phyloP scores from a whole-genome alignment of 139 green algal genomes.

The Ostreobium quekettii region DNA sequence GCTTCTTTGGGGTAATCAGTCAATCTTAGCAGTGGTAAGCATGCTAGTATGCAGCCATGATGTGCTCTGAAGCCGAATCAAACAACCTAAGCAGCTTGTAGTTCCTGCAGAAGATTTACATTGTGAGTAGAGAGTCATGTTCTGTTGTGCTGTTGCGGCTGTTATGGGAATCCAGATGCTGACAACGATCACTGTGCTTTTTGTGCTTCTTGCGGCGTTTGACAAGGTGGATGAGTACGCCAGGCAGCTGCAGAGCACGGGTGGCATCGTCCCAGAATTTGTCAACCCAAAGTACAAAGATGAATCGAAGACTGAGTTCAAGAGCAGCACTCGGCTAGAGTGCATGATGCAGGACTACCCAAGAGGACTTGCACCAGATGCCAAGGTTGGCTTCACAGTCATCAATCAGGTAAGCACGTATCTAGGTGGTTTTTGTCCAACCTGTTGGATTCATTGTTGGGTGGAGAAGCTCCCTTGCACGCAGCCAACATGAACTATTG shows the following conservation, averaged over 20 bases:
- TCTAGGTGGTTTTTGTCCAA: conserved; percentile 1
- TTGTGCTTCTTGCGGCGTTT: conserved; percentile 2
- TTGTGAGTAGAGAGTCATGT: no score
- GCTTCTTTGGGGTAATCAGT: no score
- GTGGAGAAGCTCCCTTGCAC: no score
- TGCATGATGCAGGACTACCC: conserved; percentile 99
- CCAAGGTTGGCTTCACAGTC: conserved; percentile 87
- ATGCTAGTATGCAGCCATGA: no score
- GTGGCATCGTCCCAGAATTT: conserved; percentile 92
- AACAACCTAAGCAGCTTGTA: no score
- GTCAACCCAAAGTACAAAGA: conserved; percentile 98
- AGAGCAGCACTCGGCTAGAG: conserved; percentile 90
- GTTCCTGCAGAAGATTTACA: no score
- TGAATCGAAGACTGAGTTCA: conserved; percentile 77
- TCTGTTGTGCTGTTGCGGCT: no score
- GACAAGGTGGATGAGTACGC: conserved; percentile 55
- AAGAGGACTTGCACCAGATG: conserved; percentile 50
- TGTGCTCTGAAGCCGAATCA: no score
- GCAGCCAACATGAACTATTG: no score
- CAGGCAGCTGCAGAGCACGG: conserved; percentile 53
- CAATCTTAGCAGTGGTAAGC: no score
- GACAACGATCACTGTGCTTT: no score
- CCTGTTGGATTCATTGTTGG: not conserved
- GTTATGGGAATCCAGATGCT: no score
- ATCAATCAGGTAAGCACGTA: conserved; percentile 62